Percentiles rank a stretch among this genome's conserved stretches.
Evolutionary conservation across 768 basidiomycete species (phyloP).

Genomic region (Tylopilus subfusipes): DNA sequence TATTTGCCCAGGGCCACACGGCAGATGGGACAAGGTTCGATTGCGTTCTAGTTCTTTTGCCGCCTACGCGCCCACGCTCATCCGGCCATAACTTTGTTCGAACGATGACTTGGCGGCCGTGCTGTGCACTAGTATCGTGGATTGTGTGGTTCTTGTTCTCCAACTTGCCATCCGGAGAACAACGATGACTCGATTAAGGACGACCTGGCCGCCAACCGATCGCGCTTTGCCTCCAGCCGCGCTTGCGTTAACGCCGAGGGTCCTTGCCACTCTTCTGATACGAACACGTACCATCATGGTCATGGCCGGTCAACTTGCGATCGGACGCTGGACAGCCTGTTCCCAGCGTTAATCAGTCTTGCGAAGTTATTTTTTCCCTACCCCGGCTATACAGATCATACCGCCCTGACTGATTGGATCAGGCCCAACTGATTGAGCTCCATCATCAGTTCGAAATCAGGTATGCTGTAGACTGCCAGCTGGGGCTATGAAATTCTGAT

Average conservation of each 20-base stretch:
- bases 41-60: neutral
- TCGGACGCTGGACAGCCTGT: neutral
- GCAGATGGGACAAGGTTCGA: neutral
- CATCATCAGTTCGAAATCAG: constrained; percentile 8
- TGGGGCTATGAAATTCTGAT: constrained; percentile 7
- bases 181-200: neutral
- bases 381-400: constrained; percentile 1
- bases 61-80: neutral
- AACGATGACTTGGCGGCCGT: neutral
- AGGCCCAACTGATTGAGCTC: constrained; percentile 8
- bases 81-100: neutral
- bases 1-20: neutral
- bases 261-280: neutral
- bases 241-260: neutral
- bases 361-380: neutral
- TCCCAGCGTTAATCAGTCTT: constrained; percentile 6
- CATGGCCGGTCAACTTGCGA: neutral
- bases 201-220: neutral
- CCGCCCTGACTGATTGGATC: constrained; percentile 14
- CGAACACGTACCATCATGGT: neutral
- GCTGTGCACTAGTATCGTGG: neutral
- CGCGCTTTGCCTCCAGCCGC: neutral
- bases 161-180: neutral
- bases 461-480: neutral
- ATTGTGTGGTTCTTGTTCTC: neutral